phyloP scores from a whole-genome alignment of 371 early-diverging fungal species.

The Choanephora cucurbitarum region DNA sequence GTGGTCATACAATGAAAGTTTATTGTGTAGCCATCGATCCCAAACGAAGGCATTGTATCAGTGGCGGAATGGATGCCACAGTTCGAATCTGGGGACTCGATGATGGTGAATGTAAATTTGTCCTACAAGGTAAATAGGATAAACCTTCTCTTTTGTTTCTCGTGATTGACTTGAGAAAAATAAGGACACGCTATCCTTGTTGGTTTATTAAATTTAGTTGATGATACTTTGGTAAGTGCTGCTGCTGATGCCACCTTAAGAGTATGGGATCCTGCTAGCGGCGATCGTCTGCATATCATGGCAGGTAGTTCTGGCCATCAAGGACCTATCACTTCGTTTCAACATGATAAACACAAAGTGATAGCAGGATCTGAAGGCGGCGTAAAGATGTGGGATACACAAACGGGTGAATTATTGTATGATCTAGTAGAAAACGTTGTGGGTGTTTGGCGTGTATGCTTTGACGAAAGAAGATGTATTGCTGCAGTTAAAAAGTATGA shows the following conservation, averaged over 20 bases:
- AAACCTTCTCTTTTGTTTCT: background rate
- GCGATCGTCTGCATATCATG: conserved; percentile 66
- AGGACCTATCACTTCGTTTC: conserved; percentile 94
- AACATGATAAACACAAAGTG: conserved; percentile 84
- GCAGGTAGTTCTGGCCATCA: conserved; percentile 54
- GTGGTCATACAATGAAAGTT: conserved; percentile 90
- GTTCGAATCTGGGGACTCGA: conserved; percentile 96
- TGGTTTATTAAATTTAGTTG: conserved; percentile 86
- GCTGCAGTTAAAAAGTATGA: conserved; percentile 76
- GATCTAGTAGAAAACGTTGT: conserved; percentile 70
- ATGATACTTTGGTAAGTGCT: conserved; percentile 86
- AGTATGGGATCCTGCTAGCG: conserved; percentile 88
- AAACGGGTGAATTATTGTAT: conserved; percentile 72
- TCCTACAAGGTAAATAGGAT: conserved; percentile 32
- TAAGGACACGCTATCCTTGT: conserved; percentile 91
- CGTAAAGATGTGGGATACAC: conserved; percentile 93
- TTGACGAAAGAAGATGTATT: conserved; percentile 83
- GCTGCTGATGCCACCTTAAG: conserved; percentile 94
- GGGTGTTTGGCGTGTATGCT: conserved; percentile 90
- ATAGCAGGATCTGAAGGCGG: conserved; percentile 92
- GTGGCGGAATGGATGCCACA: conserved; percentile 96
- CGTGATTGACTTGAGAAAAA: background rate
- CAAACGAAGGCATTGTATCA: conserved; percentile 83
- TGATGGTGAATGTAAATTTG: conserved; percentile 78
- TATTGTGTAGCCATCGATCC: conserved; percentile 89